Conservation (phyloP, 139 green algal species). For the Diplosphaera chodatii region DNA sequence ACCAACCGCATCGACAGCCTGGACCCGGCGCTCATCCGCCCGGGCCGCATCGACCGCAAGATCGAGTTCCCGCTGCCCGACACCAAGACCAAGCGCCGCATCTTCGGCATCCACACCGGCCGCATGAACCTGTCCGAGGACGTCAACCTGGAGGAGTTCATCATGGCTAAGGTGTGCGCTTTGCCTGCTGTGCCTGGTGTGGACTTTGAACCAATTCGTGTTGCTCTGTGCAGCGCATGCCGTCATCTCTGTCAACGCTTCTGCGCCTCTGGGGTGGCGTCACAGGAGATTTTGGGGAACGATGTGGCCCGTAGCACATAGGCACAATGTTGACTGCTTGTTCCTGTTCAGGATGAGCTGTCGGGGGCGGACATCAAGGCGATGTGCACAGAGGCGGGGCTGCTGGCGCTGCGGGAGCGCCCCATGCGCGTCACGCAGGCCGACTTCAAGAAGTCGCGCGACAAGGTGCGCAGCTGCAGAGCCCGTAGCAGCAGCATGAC, state of each 20-base stretch:
- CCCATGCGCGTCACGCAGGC: slow-evolving; percentile 88
- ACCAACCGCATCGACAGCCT: slow-evolving; percentile 97
- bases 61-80: slow-evolving; percentile 99
- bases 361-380: slow-evolving; percentile 98
- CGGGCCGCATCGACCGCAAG: slow-evolving; percentile 89
- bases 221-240: too few relatives aligned
- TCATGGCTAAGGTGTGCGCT: slow-evolving; percentile 44
- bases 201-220: too few relatives aligned
- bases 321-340: not conserved
- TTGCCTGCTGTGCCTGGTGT: not conserved
- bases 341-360: slow-evolving; percentile 83
- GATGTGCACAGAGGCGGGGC: slow-evolving; percentile 96
- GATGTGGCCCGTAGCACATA: too few relatives aligned
- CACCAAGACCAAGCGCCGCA: slow-evolving; percentile 96
- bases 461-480: slow-evolving; percentile 21
- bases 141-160: slow-evolving; percentile 98
- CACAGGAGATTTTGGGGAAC: too few relatives aligned
- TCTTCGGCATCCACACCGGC: slow-evolving; percentile 89
- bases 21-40: slow-evolving; percentile 93
- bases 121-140: slow-evolving; percentile 91
- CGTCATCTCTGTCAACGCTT: too few relatives aligned
- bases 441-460: slow-evolving; percentile 81
- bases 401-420: slow-evolving; percentile 93
- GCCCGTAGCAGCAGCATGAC: too few relatives aligned
- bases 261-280: too few relatives aligned